Percentiles rank a stretch among this genome's conserved stretches.
Conservation (phyloP, 1,139 yeast species). For the Lodderomyces theae region DNA sequence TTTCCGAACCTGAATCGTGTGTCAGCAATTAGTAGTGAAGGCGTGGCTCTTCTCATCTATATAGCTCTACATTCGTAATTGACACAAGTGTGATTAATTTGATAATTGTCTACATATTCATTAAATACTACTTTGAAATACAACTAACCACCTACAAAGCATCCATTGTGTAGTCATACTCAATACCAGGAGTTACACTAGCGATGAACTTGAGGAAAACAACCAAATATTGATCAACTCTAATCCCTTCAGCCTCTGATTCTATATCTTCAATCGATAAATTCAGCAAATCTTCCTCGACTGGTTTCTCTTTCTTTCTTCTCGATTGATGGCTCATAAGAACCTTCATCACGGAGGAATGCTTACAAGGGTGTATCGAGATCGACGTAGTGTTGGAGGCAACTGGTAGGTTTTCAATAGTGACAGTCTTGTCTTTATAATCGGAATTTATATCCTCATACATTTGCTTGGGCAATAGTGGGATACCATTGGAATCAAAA, state of each 20-base stretch:
- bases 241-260: slow-evolving; percentile 44
- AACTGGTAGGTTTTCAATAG: slow-evolving; percentile 91
- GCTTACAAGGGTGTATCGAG: slow-evolving; percentile 95
- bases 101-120: no score
- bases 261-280: slow-evolving; percentile 16
- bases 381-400: slow-evolving; percentile 75
- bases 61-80: no score
- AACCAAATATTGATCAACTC: slow-evolving; percentile 88
- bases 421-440: slow-evolving; percentile 92
- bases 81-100: no score
- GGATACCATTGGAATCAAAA: slow-evolving; percentile 77
- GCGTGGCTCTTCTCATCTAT: no score
- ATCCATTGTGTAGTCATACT: slow-evolving; percentile 95
- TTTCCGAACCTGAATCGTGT: no score
- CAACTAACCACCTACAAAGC: slow-evolving; percentile 46
- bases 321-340: slow-evolving; percentile 56
- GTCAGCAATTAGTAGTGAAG: no score
- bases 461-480: slow-evolving; percentile 85
- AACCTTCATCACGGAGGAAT: slow-evolving; percentile 90
- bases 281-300: slow-evolving; percentile 27
- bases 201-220: slow-evolving; percentile 91
- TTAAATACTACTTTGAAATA: no score
- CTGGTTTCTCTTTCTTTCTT: slow-evolving; percentile 20
- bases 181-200: slow-evolving; percentile 96
- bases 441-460: slow-evolving; percentile 91